A percentile compares a stretch with the other conserved stretches of the same genome.
These are phyloP conservation scores for Erysiphe neolycopersici DNA, from an alignment of 2,329 filamentous ascomycete genomes.

Conservation along the genomic window DNA sequence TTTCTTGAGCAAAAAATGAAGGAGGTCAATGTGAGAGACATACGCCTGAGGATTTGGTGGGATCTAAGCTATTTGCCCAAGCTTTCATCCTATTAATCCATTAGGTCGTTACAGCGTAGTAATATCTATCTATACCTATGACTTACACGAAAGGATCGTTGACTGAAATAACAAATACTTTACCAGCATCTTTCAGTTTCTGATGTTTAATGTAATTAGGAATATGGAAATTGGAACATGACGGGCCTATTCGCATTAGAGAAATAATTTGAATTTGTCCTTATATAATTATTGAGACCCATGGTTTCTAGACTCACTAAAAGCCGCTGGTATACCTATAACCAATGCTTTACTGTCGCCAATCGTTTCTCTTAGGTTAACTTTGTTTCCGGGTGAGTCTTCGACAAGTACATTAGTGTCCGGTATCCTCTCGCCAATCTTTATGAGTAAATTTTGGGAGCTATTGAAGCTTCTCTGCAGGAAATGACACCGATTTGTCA, in stretches of 20 bases:
- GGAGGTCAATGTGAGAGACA: constrained; percentile 12
- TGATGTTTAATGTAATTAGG: constrained; percentile 66
- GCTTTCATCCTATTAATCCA: constrained; percentile 47
- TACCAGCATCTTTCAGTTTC: constrained; percentile 50
- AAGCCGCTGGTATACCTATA: constrained; percentile 62
- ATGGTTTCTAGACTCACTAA: constrained; percentile 21
- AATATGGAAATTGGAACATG: constrained; percentile 44
- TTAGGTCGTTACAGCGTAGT: not conserved
- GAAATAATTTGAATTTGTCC: not conserved
- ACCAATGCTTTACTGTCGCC: constrained; percentile 55
- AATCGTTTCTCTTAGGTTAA: constrained; percentile 56
- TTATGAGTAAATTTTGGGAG: constrained; percentile 34
- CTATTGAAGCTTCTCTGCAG: constrained; percentile 28
- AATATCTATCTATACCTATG: too few species aligned
- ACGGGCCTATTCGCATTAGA: constrained; percentile 19
- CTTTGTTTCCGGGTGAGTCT: constrained; percentile 70
- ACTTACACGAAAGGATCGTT: constrained; percentile 87
- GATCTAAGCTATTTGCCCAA: constrained; percentile 57
- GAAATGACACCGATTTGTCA: constrained; percentile 4
- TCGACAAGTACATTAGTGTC: constrained; percentile 54
- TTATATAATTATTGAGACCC: not conserved
- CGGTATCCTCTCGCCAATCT: constrained; percentile 57
- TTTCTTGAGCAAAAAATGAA: not conserved
- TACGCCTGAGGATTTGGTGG: constrained; percentile 47
- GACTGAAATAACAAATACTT: constrained; percentile 73